Percentiles rank a stretch among this genome's conserved stretches.
Evolutionary conservation across 371 early-diverging fungal species (phyloP).

Genomic region (Chytridium lagenaria): DNA sequence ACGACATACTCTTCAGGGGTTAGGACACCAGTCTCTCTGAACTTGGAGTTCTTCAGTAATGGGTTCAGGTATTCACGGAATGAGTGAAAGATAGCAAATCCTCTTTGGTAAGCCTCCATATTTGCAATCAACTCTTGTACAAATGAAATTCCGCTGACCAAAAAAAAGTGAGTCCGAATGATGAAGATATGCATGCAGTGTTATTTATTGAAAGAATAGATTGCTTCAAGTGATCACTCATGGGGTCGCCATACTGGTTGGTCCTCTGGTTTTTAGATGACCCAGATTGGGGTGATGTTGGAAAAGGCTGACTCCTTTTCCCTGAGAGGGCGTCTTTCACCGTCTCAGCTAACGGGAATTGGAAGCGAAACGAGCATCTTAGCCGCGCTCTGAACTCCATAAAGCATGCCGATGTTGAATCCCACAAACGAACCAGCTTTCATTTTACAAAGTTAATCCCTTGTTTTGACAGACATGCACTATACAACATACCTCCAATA

Average conservation of each 20-base stretch:
- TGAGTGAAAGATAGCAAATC: conserved; percentile 74
- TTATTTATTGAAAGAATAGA: no score
- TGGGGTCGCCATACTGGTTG: conserved; percentile 10
- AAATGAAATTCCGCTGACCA: no score
- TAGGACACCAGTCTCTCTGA: conserved; percentile 86
- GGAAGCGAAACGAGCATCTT: background rate
- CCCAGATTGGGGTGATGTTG: background rate
- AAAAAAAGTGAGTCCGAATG: no score
- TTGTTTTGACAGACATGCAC: no score
- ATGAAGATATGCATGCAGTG: no score
- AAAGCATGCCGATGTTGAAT: conserved; percentile 4
- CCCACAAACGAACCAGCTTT: conserved; percentile 1
- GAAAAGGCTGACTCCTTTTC: background rate
- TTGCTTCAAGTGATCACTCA: no score
- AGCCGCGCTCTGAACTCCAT: background rate
- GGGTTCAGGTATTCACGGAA: conserved; percentile 92
- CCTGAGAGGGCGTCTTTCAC: background rate
- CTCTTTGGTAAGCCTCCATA: conserved; percentile 49
- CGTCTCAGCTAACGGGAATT: background rate
- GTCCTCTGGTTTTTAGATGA: background rate
- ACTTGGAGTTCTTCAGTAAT: conserved; percentile 91
- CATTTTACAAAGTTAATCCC: no score
- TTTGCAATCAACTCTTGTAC: background rate
- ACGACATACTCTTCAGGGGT: conserved; percentile 85
- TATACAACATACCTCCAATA: background rate